Evolutionary conservation across 1,284 basidiomycete species (phyloP), one percentile per base, ranked within the genome.

Genomic region (Lignosus rhinocerotis): DNA sequence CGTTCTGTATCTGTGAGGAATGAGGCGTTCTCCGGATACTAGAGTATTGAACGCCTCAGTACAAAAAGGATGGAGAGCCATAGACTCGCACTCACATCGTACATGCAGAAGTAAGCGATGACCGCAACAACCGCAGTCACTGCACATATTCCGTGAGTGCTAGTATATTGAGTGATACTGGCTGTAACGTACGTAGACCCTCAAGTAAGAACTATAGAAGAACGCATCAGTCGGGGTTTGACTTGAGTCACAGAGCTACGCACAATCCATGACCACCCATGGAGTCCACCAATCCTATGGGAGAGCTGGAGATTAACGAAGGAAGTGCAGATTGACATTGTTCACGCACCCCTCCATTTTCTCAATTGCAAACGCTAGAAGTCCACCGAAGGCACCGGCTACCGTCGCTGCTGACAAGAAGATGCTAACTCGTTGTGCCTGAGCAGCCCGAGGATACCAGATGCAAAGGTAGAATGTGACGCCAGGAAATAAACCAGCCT

Each of bases 371-470:
- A 59, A 59, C 12, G 58, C 53, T 6, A 59, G 53, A 4, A 59
- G 17, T 1, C 58, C 58, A 21, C 58, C 58, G 11, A 61, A 61
- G 1, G 55, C 59, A 30, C 83, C 61, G 0, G 84, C 80, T 19
- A 85, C 71, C 0, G 83, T 82, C 25, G 82, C 79, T 0, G 79
- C 76, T 1, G 81, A 80, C 63, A 84, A 83, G 73, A 85, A 84
- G 19, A 78, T 72, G 10, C 82, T 48, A 14, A 64, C 53, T 2
- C 64, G 59, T 38, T 58, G 57, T 14, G 58, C 59, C 11, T 59
- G 57, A 30, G 63, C 60, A 2, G 54, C 43, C 12, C 64, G 44
- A 11, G 56, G 56, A 25, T 63, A 63, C 61, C 61, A 63, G 12
- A 56, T 59, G 77, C 78, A 84, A 75, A 59, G 79, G 69, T 57